Evolutionary conservation across 1,284 basidiomycete genomes (phyloP).

Genomic region (Pseudozyma hubeiensis): DNA sequence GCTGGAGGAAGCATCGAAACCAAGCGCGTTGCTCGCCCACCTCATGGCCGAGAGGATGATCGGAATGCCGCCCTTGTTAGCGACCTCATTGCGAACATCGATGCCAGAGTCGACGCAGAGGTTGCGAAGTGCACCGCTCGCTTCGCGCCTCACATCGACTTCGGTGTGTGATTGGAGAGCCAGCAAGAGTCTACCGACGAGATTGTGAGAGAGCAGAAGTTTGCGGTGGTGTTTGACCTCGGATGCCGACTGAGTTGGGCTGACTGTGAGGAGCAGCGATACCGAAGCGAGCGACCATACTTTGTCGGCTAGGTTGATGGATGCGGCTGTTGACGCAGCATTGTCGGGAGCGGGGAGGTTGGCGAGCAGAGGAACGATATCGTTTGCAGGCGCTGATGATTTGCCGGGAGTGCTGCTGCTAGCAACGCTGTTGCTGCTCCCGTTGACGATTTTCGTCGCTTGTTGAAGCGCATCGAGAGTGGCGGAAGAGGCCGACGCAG

Average conservation of each 20-base stretch:
- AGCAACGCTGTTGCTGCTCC: neutral
- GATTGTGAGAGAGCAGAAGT: constrained; percentile 46
- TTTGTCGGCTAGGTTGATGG: constrained; percentile 52
- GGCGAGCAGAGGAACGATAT: constrained; percentile 56
- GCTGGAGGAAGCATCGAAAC: constrained; percentile 27
- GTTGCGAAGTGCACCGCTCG: constrained; percentile 65
- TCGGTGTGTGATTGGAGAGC: constrained; percentile 54
- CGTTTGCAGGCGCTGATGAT: constrained; percentile 12
- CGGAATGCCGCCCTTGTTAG: constrained; percentile 52
- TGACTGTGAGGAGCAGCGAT: constrained; percentile 48
- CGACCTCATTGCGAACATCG: constrained; percentile 52
- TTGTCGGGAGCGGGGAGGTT: constrained; percentile 47
- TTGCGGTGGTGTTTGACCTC: constrained; percentile 52
- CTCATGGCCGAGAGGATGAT: constrained; percentile 48
- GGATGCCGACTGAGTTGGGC: constrained; percentile 40
- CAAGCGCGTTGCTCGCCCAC: constrained; percentile 53
- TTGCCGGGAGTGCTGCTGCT: neutral
- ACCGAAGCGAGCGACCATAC: constrained; percentile 66
- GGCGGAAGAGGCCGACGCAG: constrained; percentile 17
- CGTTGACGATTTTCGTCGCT: constrained; percentile 11
- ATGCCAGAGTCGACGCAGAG: constrained; percentile 62
- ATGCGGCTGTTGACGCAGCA: neutral
- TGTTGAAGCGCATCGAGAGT: constrained; percentile 36
- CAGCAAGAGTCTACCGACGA: constrained; percentile 56
- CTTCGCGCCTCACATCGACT: constrained; percentile 62